Evolutionary conservation across 495 filamentous ascomycete species (phyloP).

Genomic region (Aspergillus campestris): DNA sequence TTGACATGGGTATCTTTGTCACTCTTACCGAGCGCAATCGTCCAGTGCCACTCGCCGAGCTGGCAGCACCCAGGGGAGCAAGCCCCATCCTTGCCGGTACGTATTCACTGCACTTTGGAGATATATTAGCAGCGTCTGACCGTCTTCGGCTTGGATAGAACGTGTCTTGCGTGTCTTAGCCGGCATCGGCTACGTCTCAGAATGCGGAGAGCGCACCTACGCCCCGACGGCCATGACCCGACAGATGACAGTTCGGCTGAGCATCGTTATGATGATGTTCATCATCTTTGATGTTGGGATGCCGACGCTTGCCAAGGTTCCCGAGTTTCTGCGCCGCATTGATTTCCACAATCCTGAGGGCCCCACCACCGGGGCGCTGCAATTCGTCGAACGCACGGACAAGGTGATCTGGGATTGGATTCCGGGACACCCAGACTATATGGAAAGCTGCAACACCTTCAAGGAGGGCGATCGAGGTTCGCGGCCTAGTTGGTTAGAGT

Average conservation of each 20-base stretch:
- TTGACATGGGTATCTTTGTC: conserved; percentile 13
- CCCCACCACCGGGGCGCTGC: conserved; percentile 4
- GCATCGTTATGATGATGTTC: conserved; percentile 10
- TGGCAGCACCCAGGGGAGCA: conserved; percentile 9
- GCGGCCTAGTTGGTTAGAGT: conserved; percentile 17
- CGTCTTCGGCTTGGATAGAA: conserved; percentile 1
- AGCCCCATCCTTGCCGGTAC: conserved; percentile 5
- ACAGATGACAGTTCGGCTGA: conserved; percentile 10
- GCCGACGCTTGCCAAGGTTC: conserved; percentile 8
- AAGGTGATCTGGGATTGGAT: conserved; percentile 7
- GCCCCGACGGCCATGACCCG: conserved; percentile 7
- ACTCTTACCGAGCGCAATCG: conserved; percentile 2
- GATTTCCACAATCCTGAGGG: conserved; percentile 8
- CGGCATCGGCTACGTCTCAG: conserved; percentile 11
- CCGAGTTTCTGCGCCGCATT: conserved; percentile 11
- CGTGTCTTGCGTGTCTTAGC: conserved; percentile 13
- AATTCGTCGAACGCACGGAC: conserved; percentile 7
- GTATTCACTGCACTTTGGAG: neutral
- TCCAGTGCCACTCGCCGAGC: conserved; percentile 5
- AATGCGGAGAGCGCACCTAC: conserved; percentile 8
- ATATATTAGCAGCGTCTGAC: neutral
- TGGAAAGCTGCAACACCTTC: conserved; percentile 16
- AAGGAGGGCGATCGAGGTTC: conserved; percentile 14
- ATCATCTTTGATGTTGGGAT: conserved; percentile 12
- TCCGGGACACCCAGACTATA: neutral